Percentiles rank a stretch among this genome's conserved stretches.
Evolutionary conservation across 2,329 filamentous ascomycete species (phyloP).

Genomic region (Alternaria postmessia): DNA sequence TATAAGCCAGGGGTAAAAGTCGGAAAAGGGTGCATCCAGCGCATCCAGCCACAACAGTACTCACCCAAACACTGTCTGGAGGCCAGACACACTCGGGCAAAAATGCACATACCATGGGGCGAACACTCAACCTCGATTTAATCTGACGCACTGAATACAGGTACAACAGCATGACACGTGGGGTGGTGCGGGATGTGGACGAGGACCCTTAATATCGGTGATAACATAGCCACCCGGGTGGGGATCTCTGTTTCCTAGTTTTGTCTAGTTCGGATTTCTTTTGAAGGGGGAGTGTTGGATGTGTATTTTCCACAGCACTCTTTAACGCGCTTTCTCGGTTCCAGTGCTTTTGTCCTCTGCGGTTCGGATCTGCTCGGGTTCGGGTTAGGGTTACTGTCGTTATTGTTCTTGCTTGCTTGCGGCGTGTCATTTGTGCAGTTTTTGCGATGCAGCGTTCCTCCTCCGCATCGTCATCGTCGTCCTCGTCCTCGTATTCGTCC

Average conservation of each 20-base stretch:
- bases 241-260: neutral
- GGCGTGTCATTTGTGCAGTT: neutral
- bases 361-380: too few relatives aligned
- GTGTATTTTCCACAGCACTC: neutral
- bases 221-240: neutral
- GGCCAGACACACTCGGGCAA: neutral
- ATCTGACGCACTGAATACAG: neutral
- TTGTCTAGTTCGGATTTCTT: neutral
- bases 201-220: constrained; percentile 3
- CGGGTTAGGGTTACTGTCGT: neutral
- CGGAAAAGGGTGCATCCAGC: neutral
- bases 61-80: neutral
- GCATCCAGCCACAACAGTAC: neutral
- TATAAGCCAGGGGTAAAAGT: constrained; percentile 5
- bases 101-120: neutral
- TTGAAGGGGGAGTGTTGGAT: neutral
- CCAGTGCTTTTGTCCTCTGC: neutral
- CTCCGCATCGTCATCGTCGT: constrained; percentile 10
- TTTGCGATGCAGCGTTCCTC: constrained; percentile 8
- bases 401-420: neutral
- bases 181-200: neutral
- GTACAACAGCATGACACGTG: constrained; percentile 2
- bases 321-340: neutral
- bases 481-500: constrained; percentile 9
- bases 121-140: neutral